Evolutionary conservation across 1,139 yeast genomes (phyloP).

Genomic region (Taphrina confusa): DNA sequence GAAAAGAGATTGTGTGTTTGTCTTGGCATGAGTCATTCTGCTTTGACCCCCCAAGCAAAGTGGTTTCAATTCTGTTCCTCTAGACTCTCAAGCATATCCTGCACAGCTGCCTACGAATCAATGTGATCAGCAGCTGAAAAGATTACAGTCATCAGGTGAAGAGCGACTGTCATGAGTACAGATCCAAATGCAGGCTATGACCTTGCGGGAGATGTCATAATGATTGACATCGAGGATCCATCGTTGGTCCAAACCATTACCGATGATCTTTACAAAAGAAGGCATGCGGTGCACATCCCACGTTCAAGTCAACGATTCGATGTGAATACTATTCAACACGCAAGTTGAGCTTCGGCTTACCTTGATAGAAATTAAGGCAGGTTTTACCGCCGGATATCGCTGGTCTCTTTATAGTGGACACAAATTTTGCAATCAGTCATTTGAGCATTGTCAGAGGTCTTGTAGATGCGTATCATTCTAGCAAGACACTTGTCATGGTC

Average conservation of each 20-base stretch:
- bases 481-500: conserved; percentile 58
- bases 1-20: too few species aligned
- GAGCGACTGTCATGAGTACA: too few species aligned
- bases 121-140: too few species aligned
- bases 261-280: not conserved
- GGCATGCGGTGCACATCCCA: not conserved
- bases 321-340: not conserved
- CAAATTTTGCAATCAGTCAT: conserved; percentile 74
- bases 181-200: conserved; percentile 41
- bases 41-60: too few species aligned
- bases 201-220: conserved; percentile 39
- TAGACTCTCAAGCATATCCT: too few species aligned
- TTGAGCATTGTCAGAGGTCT: conserved; percentile 58
- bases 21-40: too few species aligned
- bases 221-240: conserved; percentile 36
- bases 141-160: too few species aligned
- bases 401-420: conserved; percentile 62
- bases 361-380: not conserved
- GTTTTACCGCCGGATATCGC: conserved; percentile 24
- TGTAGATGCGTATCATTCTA: conserved; percentile 49
- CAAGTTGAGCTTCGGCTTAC: not conserved
- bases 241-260: conserved; percentile 13
- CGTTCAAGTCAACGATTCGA: conserved; percentile 2
- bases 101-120: too few species aligned
- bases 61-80: too few species aligned